These are phyloP conservation scores for Xylariaceae sp. DNA, from an alignment of 2,329 filamentous ascomycete species.

Conservation along the genomic window DNA sequence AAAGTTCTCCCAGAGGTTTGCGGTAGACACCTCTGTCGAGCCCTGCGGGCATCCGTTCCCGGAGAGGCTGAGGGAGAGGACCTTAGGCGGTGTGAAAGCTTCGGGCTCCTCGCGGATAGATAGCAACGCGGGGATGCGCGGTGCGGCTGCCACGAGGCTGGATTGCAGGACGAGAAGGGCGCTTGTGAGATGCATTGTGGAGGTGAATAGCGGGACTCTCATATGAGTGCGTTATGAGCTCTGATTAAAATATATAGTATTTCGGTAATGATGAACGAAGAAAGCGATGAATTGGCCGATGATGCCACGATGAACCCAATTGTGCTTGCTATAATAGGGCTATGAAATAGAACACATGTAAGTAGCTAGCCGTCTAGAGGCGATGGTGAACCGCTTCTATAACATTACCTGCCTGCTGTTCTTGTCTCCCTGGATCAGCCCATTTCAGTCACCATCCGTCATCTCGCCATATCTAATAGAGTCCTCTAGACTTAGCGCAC, in stretches of 20 bases:
- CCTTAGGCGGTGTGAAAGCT: slow-evolving; percentile 26
- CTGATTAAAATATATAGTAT: too few species aligned
- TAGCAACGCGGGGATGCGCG: slow-evolving; percentile 5
- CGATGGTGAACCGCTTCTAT: slow-evolving; percentile 8
- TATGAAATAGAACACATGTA: not conserved
- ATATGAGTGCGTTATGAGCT: not conserved
- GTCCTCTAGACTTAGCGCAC: not conserved
- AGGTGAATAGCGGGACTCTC: not conserved
- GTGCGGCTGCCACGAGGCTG: slow-evolving; percentile 7
- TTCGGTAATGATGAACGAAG: not conserved
- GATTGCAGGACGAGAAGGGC: slow-evolving; percentile 2
- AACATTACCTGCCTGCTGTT: not conserved
- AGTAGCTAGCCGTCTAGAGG: not conserved
- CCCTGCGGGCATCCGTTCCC: slow-evolving; percentile 33
- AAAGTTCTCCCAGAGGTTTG: slow-evolving; percentile 27
- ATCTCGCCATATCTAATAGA: not conserved
- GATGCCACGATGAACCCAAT: not conserved
- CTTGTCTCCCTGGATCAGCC: not conserved
- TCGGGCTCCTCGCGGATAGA: not conserved
- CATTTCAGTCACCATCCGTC: not conserved
- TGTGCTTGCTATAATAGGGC: not conserved
- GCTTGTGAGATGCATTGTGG: slow-evolving; percentile 4
- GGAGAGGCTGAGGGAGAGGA: slow-evolving; percentile 31
- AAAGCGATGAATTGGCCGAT: not conserved
- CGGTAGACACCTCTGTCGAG: slow-evolving; percentile 15